Conservation (phyloP, 225 moss, liverwort and hornwort genomes). For the Straminergon stramineum region DNA sequence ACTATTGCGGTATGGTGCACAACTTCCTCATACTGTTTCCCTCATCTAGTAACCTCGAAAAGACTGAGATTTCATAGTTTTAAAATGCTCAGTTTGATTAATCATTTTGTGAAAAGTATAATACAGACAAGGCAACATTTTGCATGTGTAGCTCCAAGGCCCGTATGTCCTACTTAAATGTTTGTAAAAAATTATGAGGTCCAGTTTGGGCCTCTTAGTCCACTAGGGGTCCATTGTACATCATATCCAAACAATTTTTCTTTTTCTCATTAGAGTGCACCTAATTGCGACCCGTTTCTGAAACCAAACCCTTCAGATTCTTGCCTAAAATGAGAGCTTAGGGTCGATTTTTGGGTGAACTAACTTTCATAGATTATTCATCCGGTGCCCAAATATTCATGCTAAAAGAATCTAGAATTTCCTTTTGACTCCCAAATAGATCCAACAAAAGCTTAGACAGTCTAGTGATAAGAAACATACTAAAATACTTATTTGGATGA, state of each 20-base stretch:
- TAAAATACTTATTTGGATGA: neutral
- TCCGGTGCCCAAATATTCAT: too few species aligned
- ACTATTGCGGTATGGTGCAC: slow-evolving; percentile 57
- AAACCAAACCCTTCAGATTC: neutral
- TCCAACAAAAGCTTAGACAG: too few species aligned
- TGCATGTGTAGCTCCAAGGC: neutral
- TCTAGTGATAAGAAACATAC: neutral
- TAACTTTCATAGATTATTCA: neutral
- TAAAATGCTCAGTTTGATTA: neutral
- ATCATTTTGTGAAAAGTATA: neutral
- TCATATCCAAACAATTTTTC: neutral
- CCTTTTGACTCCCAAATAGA: too few species aligned
- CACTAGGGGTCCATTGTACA: neutral
- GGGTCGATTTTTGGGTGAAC: neutral
- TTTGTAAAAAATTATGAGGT: neutral
- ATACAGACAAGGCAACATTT: neutral
- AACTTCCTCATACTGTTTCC: neutral
- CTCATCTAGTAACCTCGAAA: neutral
- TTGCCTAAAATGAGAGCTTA: neutral
- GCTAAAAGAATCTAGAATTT: neutral
- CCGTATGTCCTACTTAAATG: neutral
- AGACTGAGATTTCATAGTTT: neutral
- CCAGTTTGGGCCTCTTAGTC: neutral
- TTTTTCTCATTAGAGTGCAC: neutral
- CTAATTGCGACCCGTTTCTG: neutral